Conservation (phyloP, 495 filamentous ascomycete species). For the Immersiella caudata region DNA sequence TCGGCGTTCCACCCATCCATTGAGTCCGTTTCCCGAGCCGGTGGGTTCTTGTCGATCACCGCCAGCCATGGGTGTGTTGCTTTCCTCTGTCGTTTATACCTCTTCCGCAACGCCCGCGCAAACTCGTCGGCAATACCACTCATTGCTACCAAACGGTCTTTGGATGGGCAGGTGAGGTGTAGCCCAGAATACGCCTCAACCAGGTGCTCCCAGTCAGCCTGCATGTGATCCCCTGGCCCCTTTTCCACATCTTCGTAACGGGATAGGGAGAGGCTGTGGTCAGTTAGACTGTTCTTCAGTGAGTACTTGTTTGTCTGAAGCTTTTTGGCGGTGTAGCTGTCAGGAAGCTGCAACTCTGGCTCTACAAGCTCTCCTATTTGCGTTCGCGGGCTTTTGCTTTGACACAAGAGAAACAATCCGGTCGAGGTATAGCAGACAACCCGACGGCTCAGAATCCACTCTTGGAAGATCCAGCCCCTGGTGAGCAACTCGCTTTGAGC, state of each 20-base stretch:
- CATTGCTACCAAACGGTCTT: constrained; percentile 22
- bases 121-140: constrained; percentile 24
- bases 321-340: background rate
- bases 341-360: background rate
- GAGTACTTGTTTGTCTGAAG: background rate
- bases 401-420: constrained; percentile 7
- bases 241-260: background rate
- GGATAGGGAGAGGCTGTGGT: background rate
- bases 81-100: background rate
- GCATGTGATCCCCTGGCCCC: background rate
- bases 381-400: background rate
- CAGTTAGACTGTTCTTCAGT: background rate
- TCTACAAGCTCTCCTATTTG: background rate
- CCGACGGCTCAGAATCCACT: constrained; percentile 23
- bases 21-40: background rate
- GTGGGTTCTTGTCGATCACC: background rate
- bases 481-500: constrained; percentile 17
- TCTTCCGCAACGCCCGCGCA: constrained; percentile 4
- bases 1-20: background rate
- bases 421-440: constrained; percentile 19
- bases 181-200: constrained; percentile 20
- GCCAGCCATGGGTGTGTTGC: background rate
- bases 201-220: background rate
- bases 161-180: constrained; percentile 1
- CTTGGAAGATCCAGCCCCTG: constrained; percentile 24